These are phyloP conservation scores for Yamadazyma triangularis DNA, from an alignment of 1,139 yeast species.

Conservation along the genomic window DNA sequence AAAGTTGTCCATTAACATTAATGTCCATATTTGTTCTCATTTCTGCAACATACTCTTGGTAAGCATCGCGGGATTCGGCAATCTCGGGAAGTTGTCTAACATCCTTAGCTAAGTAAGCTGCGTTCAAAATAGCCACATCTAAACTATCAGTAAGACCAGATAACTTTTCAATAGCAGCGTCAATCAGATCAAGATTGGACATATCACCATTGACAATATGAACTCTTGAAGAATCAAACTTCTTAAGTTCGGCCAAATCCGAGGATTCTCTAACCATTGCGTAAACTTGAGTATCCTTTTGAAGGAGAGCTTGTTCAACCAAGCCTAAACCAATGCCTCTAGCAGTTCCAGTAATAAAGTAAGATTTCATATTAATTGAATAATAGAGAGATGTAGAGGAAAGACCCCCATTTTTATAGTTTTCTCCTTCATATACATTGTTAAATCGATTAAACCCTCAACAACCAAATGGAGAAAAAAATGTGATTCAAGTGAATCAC, in stretches of 20 bases:
- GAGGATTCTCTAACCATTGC: constrained; percentile 5
- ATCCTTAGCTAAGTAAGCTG: constrained; percentile 4
- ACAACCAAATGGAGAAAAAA: no score
- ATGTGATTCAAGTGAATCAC: no score
- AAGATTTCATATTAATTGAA: constrained; percentile 3
- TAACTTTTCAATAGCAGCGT: constrained; percentile 9
- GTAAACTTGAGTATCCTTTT: constrained; percentile 18
- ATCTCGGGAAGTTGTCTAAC: not conserved
- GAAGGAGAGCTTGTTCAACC: constrained; percentile 8
- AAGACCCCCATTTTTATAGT: no score
- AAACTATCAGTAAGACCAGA: constrained; percentile 8
- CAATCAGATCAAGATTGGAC: constrained; percentile 1
- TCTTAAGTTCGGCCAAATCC: constrained; percentile 2
- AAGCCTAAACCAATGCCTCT: constrained; percentile 15
- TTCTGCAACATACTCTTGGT: constrained; percentile 8
- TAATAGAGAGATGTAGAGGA: no score
- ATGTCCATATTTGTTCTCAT: constrained; percentile 9
- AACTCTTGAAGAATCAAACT: constrained; percentile 1
- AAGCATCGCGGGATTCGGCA: constrained; percentile 1
- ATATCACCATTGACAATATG: constrained; percentile 4
- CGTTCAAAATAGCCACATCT: constrained; percentile 13
- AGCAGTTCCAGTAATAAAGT: constrained; percentile 13
- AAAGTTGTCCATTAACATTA: constrained; percentile 27
- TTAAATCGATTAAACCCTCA: no score
- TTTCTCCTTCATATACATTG: no score